Base-by-base conservation (phyloP, 768 basidiomycete genomes). In the Ramaria rubella region DNA sequence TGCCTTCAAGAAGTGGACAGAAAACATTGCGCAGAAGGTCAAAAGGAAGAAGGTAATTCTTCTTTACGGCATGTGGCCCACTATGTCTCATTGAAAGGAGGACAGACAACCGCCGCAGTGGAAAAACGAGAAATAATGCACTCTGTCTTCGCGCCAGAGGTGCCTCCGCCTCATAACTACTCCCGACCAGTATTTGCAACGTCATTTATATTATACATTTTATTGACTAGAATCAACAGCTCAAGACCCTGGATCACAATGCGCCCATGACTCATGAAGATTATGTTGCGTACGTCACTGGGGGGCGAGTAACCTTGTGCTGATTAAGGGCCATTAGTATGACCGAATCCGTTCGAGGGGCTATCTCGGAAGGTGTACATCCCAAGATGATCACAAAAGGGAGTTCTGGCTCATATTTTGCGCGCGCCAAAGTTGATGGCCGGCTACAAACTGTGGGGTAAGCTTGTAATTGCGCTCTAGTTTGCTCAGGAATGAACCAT, bases 361-460 rank as follows among this genome's bases (percentile, higher is more conserved):
- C 89, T 14, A 87, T 94, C 60, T 58, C 72, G 5, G 86, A 84
- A 23, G 90, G 90, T 12, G 78, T 90, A 42, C 90, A 94, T 63
- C 92, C 92, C 9, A 90, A 92, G 68, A 88, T 94, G 82, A 94
- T 94, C 49, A 70, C 81, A 4, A 93, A 92, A 64, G 93, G 93
- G 11, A 91, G 88, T 2, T 90, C 87, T 5, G 93, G 93, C 0
- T 90, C 88, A 45, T 95, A 95, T 70, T 94, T 94, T 69, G 90
- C 88, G n/a, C 81, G 89, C 57, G 81, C 85, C 1, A 91, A 86
- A 70, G 72, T 76, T n/a, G 86, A 89, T 14, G 86, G 86, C 21
- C 75, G 78, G 44, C 78, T 90, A 6, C 85, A 87, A 60, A 90
- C 87, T 14, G 84, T 92, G 43, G 89, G 86, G 89, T 90, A 65